Conservation (phyloP, 148 eudicot species). For the Cornus kousa region DNA sequence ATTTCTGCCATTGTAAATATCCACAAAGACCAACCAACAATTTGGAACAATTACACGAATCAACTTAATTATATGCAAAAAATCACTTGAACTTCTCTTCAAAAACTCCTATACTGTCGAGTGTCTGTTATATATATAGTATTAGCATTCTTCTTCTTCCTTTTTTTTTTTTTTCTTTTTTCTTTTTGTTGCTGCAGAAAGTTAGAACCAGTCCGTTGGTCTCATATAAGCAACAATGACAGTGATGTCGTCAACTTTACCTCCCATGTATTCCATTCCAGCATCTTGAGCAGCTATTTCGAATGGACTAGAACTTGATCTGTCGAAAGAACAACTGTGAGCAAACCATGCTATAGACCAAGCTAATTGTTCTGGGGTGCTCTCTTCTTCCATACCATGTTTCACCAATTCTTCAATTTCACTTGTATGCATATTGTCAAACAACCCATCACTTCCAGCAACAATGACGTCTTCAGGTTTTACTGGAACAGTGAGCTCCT, state of each 20-base stretch:
- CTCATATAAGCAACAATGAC: conserved; percentile 5
- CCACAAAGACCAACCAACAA: too few species aligned
- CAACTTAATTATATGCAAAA: too few species aligned
- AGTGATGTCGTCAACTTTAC: conserved; percentile 8
- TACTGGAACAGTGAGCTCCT: neutral
- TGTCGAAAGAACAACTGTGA: neutral
- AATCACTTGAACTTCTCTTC: too few species aligned
- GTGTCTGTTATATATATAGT: too few species aligned
- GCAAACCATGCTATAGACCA: neutral
- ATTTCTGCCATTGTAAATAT: too few species aligned
- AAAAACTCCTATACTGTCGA: too few species aligned
- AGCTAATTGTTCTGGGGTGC: neutral
- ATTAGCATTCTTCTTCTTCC: too few species aligned
- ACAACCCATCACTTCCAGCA: conserved; percentile 5
- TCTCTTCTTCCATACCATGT: neutral
- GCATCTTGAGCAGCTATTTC: neutral
- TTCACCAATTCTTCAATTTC: neutral
- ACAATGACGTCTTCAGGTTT: conserved; percentile 3
- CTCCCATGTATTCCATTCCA: neutral
- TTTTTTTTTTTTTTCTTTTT: too few species aligned
- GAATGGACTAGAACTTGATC: neutral
- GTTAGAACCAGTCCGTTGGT: too few species aligned
- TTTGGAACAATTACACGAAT: too few species aligned
- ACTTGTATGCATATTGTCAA: neutral
- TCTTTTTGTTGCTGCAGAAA: too few species aligned